These are phyloP conservation scores for Penicillium sp. DNA, from an alignment of 2,329 filamentous ascomycete genomes.

Conservation along the genomic window DNA sequence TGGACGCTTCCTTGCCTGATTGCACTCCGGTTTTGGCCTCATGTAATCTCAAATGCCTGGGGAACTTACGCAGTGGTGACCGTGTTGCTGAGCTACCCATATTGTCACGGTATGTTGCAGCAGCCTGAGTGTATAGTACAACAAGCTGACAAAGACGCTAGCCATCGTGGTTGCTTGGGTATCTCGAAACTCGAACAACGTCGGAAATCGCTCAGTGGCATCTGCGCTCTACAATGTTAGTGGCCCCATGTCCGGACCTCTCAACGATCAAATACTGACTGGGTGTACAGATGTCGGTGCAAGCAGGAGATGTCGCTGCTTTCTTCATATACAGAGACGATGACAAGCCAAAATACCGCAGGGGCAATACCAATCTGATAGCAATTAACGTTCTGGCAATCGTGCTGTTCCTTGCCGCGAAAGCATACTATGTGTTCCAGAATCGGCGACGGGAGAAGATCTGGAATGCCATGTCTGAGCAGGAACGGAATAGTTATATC, in stretches of 20 bases:
- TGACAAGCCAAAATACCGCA: conserved; percentile 56
- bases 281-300: conserved; percentile 33
- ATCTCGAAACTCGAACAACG: conserved; percentile 63
- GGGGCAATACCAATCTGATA: conserved; percentile 52
- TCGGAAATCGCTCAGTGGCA: conserved; percentile 64
- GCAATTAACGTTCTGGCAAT: conserved; percentile 42
- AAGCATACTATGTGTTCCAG: conserved; percentile 32
- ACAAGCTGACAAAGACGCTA: not conserved
- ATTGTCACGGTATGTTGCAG: not conserved
- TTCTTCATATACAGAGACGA: conserved; percentile 55
- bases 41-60: conserved; percentile 50
- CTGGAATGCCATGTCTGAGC: conserved; percentile 31
- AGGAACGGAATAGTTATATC: conserved; percentile 46
- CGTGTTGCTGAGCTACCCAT: not conserved
- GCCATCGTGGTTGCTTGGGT: conserved; percentile 62
- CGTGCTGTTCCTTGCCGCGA: conserved; percentile 46
- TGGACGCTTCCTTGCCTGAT: conserved; percentile 65
- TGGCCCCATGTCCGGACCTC: not conserved
- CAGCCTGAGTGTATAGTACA: too few species aligned
- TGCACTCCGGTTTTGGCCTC: conserved; percentile 51
- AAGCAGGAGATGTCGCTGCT: conserved; percentile 33
- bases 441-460: conserved; percentile 44
- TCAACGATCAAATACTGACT: not conserved
- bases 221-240: conserved; percentile 61
- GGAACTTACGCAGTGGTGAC: conserved; percentile 1